These are phyloP conservation scores for Neocucurbitaria cava DNA, from an alignment of 2,329 filamentous ascomycete genomes.

Conservation along the genomic window DNA sequence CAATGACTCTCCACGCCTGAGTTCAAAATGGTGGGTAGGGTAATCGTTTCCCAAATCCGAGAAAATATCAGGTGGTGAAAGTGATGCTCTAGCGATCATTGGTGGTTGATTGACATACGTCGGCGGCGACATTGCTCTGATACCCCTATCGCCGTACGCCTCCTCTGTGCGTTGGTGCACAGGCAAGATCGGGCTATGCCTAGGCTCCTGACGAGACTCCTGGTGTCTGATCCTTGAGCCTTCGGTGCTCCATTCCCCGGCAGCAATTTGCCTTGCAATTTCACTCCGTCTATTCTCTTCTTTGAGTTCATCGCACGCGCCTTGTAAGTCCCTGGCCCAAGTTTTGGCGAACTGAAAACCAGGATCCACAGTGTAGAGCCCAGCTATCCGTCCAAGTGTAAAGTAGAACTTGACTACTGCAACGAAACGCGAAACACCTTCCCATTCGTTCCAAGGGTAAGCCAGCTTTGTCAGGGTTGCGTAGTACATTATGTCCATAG, in stretches of 20 bases:
- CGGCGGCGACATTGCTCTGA: too few relatives aligned
- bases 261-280: background rate
- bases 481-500: background rate
- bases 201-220: too few relatives aligned
- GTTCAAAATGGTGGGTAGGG: too few relatives aligned
- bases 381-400: background rate
- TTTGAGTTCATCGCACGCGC: background rate
- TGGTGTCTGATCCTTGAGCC: too few relatives aligned
- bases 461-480: background rate
- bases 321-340: background rate
- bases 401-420: background rate
- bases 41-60: too few relatives aligned
- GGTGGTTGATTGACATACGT: too few relatives aligned
- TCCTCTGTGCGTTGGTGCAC: too few relatives aligned
- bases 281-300: background rate
- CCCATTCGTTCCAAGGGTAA: background rate
- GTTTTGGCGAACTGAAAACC: background rate
- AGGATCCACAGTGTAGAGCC: background rate
- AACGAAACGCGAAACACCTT: background rate
- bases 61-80: too few relatives aligned
- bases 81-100: too few relatives aligned
- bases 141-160: too few relatives aligned
- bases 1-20: too few relatives aligned
- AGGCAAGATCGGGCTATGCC: too few relatives aligned
- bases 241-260: background rate